Evolutionary conservation across 441 rosid genomes (phyloP).

Genomic region (Adansonia madagascariensis): DNA sequence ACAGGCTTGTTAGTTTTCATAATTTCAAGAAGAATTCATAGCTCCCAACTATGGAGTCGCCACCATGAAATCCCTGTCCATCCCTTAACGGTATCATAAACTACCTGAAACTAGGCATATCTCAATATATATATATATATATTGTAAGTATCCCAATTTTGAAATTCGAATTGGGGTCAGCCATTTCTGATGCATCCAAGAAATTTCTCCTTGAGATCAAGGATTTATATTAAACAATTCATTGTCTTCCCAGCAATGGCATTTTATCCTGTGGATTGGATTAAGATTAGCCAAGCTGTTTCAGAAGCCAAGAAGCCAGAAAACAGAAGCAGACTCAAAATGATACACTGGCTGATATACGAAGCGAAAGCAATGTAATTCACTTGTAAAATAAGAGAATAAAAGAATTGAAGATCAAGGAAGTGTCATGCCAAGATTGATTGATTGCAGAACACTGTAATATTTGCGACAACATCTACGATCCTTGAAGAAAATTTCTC

Average conservation of each 20-base stretch:
- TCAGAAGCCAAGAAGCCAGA: background rate
- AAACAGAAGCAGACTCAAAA: background rate
- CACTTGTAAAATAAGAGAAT: background rate
- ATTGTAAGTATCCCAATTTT: too few species aligned
- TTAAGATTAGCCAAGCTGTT: background rate
- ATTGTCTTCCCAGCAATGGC: background rate
- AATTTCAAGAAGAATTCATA: too few species aligned
- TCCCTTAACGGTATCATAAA: too few species aligned
- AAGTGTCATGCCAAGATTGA: constrained; percentile 4
- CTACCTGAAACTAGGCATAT: too few species aligned
- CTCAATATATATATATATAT: too few species aligned
- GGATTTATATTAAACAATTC: too few species aligned
- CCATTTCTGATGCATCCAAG: too few species aligned
- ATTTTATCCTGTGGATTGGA: background rate
- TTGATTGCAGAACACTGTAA: background rate
- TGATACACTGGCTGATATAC: background rate
- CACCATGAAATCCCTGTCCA: too few species aligned
- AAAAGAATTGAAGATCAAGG: background rate
- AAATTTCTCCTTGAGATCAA: too few species aligned
- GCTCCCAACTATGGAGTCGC: too few species aligned
- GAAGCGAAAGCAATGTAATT: background rate
- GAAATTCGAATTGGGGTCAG: too few species aligned
- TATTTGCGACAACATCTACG: background rate
- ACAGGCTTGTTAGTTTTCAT: too few species aligned
- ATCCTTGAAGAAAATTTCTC: background rate